Evolutionary conservation across 2,329 filamentous ascomycete species (phyloP).

Genomic region (Sporothrix luriei): DNA sequence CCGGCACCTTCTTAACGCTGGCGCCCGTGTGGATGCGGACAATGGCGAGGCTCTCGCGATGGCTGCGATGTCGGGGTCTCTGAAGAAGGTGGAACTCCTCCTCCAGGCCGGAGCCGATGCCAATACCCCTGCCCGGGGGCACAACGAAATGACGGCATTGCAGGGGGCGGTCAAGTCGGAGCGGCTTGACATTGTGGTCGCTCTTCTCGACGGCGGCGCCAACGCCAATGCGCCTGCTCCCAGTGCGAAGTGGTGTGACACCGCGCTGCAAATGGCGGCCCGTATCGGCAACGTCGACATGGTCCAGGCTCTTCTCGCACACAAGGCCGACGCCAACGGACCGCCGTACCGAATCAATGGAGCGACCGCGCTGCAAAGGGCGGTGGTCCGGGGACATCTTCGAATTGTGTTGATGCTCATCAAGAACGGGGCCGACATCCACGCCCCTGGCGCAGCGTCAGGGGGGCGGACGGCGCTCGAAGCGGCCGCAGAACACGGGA

Average conservation of each 20-base stretch:
- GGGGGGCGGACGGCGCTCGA: neutral
- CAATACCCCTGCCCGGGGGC: neutral
- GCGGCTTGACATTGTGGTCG: neutral
- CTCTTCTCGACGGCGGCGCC: neutral
- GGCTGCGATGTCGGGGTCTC: neutral
- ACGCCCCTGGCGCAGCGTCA: neutral
- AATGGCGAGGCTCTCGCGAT: neutral
- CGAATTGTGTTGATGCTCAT: neutral
- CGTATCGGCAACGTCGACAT: neutral
- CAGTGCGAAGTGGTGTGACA: neutral
- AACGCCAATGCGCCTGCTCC: constrained; percentile 9
- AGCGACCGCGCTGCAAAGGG: neutral
- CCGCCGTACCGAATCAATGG: neutral
- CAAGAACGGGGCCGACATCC: constrained; percentile 1
- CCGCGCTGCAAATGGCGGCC: neutral
- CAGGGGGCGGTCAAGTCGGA: neutral
- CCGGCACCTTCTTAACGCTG: neutral
- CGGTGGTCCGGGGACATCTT: neutral
- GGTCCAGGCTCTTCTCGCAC: constrained; percentile 6
- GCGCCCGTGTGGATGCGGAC: constrained; percentile 1
- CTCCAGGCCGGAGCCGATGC: constrained; percentile 11
- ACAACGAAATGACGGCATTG: neutral
- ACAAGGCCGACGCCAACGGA: constrained; percentile 11
- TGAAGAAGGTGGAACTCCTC: neutral
- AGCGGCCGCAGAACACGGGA: constrained; percentile 1